A percentile compares a stretch with the other conserved stretches of the same genome.
Evolutionary conservation across 495 filamentous ascomycete species (phyloP).

Genomic region (Oidiodendron maius): DNA sequence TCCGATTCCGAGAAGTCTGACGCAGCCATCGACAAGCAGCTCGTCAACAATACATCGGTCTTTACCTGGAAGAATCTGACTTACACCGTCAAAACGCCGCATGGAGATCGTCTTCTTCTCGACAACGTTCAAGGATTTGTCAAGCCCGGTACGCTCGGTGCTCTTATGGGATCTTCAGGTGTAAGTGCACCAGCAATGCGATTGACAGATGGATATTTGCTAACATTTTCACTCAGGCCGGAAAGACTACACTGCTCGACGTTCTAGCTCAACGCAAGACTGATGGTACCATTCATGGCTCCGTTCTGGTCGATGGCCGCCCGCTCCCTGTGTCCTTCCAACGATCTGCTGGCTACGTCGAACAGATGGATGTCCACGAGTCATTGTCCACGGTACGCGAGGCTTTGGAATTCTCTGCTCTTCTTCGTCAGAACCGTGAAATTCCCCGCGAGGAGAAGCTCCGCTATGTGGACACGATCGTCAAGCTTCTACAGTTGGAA

Average conservation of each 20-base stretch:
- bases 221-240: constrained; percentile 38
- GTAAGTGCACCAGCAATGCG: too few relatives aligned
- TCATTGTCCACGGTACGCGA: constrained; percentile 80
- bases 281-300: constrained; percentile 77
- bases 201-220: background rate
- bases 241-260: constrained; percentile 33
- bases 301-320: constrained; percentile 76
- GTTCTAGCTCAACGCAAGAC: constrained; percentile 70
- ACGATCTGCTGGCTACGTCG: constrained; percentile 87
- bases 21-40: background rate
- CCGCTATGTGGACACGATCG: constrained; percentile 83
- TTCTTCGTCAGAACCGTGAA: constrained; percentile 73
- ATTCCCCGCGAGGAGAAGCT: constrained; percentile 69
- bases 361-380: constrained; percentile 90
- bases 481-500: constrained; percentile 84
- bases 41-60: constrained; percentile 44
- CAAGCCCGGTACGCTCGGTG: constrained; percentile 81
- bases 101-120: constrained; percentile 63
- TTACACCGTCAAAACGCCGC: constrained; percentile 85
- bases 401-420: constrained; percentile 68
- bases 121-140: constrained; percentile 88
- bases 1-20: constrained; percentile 22
- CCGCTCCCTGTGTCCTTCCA: constrained; percentile 76
- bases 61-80: constrained; percentile 77
- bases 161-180: constrained; percentile 51